Evolutionary conservation across 768 basidiomycete genomes (phyloP).

Genomic region (Serendipita vermifera): DNA sequence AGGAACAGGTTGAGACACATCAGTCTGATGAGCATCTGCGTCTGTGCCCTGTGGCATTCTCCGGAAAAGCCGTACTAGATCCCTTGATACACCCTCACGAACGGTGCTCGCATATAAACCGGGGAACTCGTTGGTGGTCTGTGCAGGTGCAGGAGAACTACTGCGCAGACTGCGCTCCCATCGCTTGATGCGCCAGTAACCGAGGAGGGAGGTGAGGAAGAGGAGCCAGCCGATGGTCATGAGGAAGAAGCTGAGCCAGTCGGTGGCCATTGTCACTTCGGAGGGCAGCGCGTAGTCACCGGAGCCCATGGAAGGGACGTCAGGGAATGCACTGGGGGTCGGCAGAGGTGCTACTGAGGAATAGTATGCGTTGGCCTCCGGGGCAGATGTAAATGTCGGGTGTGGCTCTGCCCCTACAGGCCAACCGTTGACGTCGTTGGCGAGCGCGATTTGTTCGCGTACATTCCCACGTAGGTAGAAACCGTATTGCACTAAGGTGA

Average conservation of each 20-base stretch:
- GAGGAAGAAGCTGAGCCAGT: conserved; percentile 84
- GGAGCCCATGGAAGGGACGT: conserved; percentile 22
- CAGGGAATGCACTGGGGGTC: background rate
- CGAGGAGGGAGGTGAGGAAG: conserved; percentile 66
- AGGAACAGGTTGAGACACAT: background rate
- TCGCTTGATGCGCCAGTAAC: conserved; percentile 73
- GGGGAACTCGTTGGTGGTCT: no score
- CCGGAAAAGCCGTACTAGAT: background rate
- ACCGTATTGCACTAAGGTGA: conserved; percentile 89
- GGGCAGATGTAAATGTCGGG: conserved; percentile 13
- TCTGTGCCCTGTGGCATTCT: background rate
- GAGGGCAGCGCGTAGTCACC: conserved; percentile 12
- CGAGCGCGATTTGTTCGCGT: conserved; percentile 1
- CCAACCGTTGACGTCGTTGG: conserved; percentile 6
- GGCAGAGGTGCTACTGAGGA: conserved; percentile 8
- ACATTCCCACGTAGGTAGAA: conserved; percentile 44
- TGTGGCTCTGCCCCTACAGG: conserved; percentile 9
- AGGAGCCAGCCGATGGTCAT: conserved; percentile 95
- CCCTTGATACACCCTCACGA: background rate
- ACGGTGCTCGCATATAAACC: no score
- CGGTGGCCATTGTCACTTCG: conserved; percentile 34
- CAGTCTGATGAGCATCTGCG: background rate
- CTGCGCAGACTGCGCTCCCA: conserved; percentile 61
- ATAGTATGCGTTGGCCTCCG: conserved; percentile 11
- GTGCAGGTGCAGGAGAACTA: conserved; percentile 23